Evolutionary conservation across 2,329 filamentous ascomycete species (phyloP).

Genomic region (Leptographium radiaticola): DNA sequence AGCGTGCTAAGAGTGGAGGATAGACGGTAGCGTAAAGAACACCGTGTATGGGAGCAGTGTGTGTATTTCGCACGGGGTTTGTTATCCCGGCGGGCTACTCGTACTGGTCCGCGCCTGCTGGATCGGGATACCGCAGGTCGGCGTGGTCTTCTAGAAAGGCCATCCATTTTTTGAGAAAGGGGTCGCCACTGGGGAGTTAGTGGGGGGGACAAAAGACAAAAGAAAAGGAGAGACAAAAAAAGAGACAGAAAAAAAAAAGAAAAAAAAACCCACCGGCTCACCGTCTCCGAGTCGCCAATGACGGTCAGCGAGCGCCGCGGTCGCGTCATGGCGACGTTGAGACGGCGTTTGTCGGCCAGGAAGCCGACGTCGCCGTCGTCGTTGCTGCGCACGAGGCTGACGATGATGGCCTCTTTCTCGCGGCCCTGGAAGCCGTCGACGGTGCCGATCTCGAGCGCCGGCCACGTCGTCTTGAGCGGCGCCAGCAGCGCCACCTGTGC

Average conservation of each 20-base stretch:
- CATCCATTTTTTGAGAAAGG: slow-evolving; percentile 87
- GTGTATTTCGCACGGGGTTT: too few relatives aligned
- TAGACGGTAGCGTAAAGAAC: too few relatives aligned
- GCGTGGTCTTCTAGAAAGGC: slow-evolving; percentile 76
- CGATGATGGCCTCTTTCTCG: slow-evolving; percentile 89
- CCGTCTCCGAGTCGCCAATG: slow-evolving; percentile 88
- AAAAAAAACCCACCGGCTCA: slow-evolving; percentile 48
- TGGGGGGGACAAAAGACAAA: slow-evolving; percentile 8
- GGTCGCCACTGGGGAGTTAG: slow-evolving; percentile 51
- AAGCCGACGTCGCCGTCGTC: slow-evolving; percentile 80
- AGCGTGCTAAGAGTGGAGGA: too few relatives aligned
- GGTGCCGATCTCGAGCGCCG: slow-evolving; percentile 84
- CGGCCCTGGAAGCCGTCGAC: slow-evolving; percentile 92
- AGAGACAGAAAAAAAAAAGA: not conserved
- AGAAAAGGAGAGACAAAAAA: not conserved
- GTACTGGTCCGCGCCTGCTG: slow-evolving; percentile 24
- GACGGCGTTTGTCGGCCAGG: slow-evolving; percentile 73
- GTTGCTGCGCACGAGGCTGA: slow-evolving; percentile 92
- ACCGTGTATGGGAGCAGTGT: too few relatives aligned
- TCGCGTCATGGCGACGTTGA: slow-evolving; percentile 97
- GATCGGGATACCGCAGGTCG: slow-evolving; percentile 77
- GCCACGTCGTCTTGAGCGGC: slow-evolving; percentile 66
- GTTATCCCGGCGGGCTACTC: too few relatives aligned
- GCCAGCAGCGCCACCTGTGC: slow-evolving; percentile 76
- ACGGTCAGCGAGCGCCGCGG: slow-evolving; percentile 82